Evolutionary conservation across 495 filamentous ascomycete genomes (phyloP).

Genomic region (Daldinia childiae): DNA sequence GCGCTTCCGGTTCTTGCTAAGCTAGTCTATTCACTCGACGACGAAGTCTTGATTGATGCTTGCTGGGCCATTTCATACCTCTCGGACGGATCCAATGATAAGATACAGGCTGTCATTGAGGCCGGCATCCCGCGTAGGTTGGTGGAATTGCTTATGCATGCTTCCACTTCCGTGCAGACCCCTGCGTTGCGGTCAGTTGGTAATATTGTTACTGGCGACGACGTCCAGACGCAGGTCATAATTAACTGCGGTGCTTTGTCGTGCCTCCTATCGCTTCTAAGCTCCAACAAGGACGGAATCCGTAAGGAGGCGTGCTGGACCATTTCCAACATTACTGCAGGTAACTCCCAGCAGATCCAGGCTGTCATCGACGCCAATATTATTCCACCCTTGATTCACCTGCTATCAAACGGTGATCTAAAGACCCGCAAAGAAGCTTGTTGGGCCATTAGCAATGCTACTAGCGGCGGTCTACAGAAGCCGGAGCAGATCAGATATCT

Average conservation of each 20-base stretch:
- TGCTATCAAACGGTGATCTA: conserved; percentile 95
- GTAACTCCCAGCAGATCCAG: conserved; percentile 98
- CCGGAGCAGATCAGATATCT: conserved; percentile 98
- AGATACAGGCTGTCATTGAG: conserved; percentile 99
- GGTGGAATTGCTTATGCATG: conserved; percentile 97
- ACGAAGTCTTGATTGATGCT: conserved; percentile 98
- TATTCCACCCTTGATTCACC: conserved; percentile 93
- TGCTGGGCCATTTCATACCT: conserved; percentile 99
- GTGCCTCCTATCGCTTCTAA: conserved; percentile 88
- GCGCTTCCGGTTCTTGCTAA: conserved; percentile 97
- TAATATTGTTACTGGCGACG: conserved; percentile 99
- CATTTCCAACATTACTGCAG: conserved; percentile 98
- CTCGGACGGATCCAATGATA: conserved; percentile 98
- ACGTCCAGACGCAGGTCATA: conserved; percentile 98
- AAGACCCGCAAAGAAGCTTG: conserved; percentile 99
- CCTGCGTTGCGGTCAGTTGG: conserved; percentile 96
- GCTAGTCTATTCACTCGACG: conserved; percentile 97
- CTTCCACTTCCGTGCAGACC: conserved; percentile 98
- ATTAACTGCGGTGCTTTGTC: conserved; percentile 97
- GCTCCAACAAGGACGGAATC: conserved; percentile 98
- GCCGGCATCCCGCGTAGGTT: conserved; percentile 96
- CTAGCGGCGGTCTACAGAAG: conserved; percentile 96
- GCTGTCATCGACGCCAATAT: conserved; percentile 96
- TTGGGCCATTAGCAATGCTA: conserved; percentile 99
- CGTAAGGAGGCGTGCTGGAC: conserved; percentile 99